Conservation (phyloP, 306 rosid species). For the Corylus heterophylla region DNA sequence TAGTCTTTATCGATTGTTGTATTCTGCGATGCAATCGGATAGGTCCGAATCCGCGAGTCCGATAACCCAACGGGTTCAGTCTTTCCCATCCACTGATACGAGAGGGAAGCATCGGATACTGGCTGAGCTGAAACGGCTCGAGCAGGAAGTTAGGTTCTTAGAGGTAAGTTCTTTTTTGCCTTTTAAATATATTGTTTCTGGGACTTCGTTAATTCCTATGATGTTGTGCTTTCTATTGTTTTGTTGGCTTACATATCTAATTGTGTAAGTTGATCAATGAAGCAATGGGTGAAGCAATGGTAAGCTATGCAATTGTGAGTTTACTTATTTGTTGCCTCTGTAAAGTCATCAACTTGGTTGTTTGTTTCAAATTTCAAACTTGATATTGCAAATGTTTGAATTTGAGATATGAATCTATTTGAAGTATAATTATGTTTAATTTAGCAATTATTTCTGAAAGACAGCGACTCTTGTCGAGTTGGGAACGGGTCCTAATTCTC, state of each 20-base stretch:
- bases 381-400: neutral
- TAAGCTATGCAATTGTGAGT: neutral
- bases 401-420: neutral
- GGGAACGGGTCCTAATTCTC: neutral
- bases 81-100: conserved; percentile 66
- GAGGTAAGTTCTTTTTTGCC: conserved; percentile 55
- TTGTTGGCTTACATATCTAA: neutral
- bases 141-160: conserved; percentile 86
- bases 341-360: neutral
- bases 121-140: conserved; percentile 87
- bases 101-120: conserved; percentile 93
- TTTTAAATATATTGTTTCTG: conserved; percentile 4
- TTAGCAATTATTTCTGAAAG: neutral
- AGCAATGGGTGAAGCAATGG: neutral
- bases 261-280: neutral
- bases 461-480: neutral
- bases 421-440: neutral
- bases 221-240: neutral
- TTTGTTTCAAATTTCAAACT: neutral
- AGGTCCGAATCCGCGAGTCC: conserved; percentile 69
- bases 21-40: conserved; percentile 59
- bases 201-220: conserved; percentile 14
- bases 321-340: neutral
- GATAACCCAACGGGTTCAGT: conserved; percentile 61
- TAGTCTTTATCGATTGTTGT: conserved; percentile 11